Base-by-base conservation (phyloP, 2,329 filamentous ascomycete species). In the Fusarium odoratissimum region DNA sequence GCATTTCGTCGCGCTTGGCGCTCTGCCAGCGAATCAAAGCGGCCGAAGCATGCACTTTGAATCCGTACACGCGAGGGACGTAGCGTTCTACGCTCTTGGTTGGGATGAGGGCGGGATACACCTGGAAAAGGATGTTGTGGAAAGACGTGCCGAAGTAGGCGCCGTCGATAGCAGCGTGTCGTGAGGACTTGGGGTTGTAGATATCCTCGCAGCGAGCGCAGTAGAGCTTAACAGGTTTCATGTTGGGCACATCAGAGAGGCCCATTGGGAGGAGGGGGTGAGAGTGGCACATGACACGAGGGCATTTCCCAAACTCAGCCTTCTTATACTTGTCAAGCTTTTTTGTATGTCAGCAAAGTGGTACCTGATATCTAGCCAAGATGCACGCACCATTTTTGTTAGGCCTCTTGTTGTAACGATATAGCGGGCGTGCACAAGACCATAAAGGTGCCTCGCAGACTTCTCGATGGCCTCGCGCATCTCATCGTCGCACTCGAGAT, bases 261-360 rank as follows among this genome's bases (percentile, higher is more conserved):
- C 96, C 96, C 91, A 98, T 97, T 49, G 96, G 96, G 33, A 99
- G 90, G 42, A 99, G 91, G 11, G 95, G 95, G 81, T 99, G 95
- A 16, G 92, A 93, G 79, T 97, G 91, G 85, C 96, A 99, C 86
- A 97, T 91, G 69, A 99, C 96, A 78, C 96, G 94, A 10, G 96
- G 96, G 81, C 96, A 99, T 86, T 98, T 98, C 75, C 96, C 96
- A 80, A 99, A 99, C 81, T 98, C 95, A 76, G 91, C 93, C 81
- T 97, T 97, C 81, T 99, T 99, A 84, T 97, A 99, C 83, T 99
- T 99, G 76, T 99, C 96, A 70, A 98, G 92, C 95, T 98, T 78
- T 42, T 40, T 49, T n/a, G 17, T 35, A 40, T 42, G 60, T 69
- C 30, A 63, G 56, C 19, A 37, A 40, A 37, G 33, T n/a, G n/a